A percentile compares a stretch with the other conserved stretches of the same genome.
These are phyloP conservation scores for Sugiyamaella valdiviana DNA, from an alignment of 805 yeast species.

Conservation along the genomic window DNA sequence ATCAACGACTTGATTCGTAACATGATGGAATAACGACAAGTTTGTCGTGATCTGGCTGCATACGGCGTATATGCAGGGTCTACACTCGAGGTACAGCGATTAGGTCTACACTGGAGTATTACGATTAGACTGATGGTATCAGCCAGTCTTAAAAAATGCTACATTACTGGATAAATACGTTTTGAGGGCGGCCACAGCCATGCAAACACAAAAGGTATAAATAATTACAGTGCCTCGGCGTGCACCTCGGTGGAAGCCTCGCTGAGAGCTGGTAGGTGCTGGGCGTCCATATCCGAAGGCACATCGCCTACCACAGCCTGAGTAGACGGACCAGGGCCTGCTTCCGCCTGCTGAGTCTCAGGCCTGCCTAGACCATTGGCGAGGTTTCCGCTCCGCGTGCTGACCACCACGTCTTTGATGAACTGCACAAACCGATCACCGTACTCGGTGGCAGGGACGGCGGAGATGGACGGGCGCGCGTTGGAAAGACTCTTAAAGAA, in stretches of 20 bases:
- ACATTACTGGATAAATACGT: not conserved
- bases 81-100: too few species aligned
- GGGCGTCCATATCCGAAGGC: not conserved
- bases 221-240: conserved; percentile 2
- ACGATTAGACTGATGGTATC: too few species aligned
- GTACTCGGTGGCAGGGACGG: conserved; percentile 85
- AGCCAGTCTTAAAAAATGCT: not conserved
- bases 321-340: not conserved
- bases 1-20: conserved; percentile 3
- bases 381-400: not conserved
- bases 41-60: not conserved
- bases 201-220: not conserved
- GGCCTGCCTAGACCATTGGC: not conserved
- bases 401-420: conserved; percentile 34
- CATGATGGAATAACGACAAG: conserved; percentile 1
- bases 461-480: conserved; percentile 66
- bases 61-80: not conserved
- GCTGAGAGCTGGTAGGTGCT: conserved; percentile 13
- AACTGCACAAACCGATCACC: conserved; percentile 80
- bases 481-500: conserved; percentile 72
- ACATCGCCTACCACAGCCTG: not conserved
- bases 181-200: not conserved
- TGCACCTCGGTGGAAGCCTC: conserved; percentile 13
- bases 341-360: not conserved
- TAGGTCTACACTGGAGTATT: too few species aligned